Evolutionary conservation across 2,329 filamentous ascomycete species (phyloP).

Genomic region (Torrubiellomyces zombiae): DNA sequence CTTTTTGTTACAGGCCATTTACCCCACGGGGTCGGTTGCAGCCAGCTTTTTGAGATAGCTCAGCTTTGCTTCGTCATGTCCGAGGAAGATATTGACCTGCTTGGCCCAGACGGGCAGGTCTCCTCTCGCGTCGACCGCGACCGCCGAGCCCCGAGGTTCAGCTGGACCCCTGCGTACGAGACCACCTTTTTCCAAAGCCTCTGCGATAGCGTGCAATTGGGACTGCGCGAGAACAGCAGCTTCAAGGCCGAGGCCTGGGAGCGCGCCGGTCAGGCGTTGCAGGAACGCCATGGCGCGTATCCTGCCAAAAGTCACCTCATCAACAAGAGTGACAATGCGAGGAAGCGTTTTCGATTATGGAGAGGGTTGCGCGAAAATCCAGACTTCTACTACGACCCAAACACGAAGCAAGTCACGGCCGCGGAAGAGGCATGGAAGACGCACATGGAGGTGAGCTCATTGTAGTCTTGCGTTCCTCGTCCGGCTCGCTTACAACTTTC

Average conservation of each 20-base stretch:
- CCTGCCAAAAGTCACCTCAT: constrained; percentile 45
- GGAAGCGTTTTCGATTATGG: constrained; percentile 47
- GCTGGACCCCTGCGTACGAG: constrained; percentile 42
- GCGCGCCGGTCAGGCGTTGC: constrained; percentile 34
- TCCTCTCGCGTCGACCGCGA: constrained; percentile 20
- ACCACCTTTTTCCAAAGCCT: constrained; percentile 44
- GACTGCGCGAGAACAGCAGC: constrained; percentile 39
- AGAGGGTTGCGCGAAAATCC: constrained; percentile 39
- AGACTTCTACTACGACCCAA: constrained; percentile 36
- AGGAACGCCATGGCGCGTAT: constrained; percentile 36
- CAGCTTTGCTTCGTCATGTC: constrained; percentile 21
- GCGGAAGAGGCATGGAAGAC: constrained; percentile 39
- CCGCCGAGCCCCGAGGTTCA: constrained; percentile 35
- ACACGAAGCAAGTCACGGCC: constrained; percentile 33
- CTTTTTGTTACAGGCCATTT: too few relatives aligned
- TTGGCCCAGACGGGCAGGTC: constrained; percentile 18
- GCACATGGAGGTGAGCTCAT: constrained; percentile 35
- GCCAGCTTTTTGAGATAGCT: too few relatives aligned
- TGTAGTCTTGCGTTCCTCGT: constrained; percentile 1
- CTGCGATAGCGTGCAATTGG: constrained; percentile 40
- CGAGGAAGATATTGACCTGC: constrained; percentile 20
- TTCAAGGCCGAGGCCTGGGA: constrained; percentile 48
- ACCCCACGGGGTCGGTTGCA: too few relatives aligned
- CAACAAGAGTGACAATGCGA: constrained; percentile 47
- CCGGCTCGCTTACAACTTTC: constrained; percentile 2